Base-by-base conservation (phyloP, 306 rosid species). In the Quercus ilex region DNA sequence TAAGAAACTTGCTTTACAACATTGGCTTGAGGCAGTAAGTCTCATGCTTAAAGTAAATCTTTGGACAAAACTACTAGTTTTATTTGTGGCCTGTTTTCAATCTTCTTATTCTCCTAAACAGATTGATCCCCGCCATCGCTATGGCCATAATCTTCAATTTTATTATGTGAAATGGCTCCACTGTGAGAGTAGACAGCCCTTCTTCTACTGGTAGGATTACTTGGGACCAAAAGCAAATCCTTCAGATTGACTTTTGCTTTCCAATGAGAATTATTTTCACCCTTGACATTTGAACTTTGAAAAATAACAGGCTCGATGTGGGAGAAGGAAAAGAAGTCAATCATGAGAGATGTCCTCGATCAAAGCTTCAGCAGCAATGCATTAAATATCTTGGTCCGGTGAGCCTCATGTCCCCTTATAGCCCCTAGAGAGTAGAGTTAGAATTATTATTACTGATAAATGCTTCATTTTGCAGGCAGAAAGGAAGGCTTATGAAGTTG, bases 111-210 rank as follows among this genome's bases (percentile, higher is more conserved):
- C 53, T 64, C 76, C 68, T 71, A 19, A 76, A 82, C 88, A 93
- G 98, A 94, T 94, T 31, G 98, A 94, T 83, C 98, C 98, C 49
- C 85, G 98, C n/a, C 98, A 94, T 82, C 98, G 97, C 23, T 94
- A 94, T 49, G 97, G 97, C 23, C 98, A 94, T 55, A 94, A 94
- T 74, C 97, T 94, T 86, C 98, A 94, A 75, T 92, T 92, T 77
- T 94, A 92, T 74, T 94, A 94, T 49, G 88, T 85, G 30, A 79
- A 80, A 65, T 94, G 97, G 98, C 94, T 94, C 31, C 96, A 87
- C 9, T 90, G 97, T 77, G 88, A 92, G 53, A 90, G 97, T 75
- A 81, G 79, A 64, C 90, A 92, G 58, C 97, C 98, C 43, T 94
- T 94, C 87, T 94, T 94, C 88, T 94, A 90, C 69, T 94, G 97